Base-by-base conservation (phyloP, 2,329 filamentous ascomycete species). In the Daldinia eschscholtzii region DNA sequence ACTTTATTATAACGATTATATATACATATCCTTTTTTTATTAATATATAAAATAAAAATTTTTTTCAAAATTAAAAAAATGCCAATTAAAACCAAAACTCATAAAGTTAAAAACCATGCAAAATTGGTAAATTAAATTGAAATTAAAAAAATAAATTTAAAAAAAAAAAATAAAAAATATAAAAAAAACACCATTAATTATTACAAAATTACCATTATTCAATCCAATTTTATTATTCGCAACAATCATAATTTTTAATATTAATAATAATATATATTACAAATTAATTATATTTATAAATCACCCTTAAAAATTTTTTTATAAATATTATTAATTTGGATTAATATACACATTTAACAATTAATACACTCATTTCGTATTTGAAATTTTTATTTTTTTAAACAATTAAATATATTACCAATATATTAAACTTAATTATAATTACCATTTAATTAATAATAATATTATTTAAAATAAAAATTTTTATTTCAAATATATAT, bases 201-300 rank as follows among this genome's bases (percentile, higher is more conserved):
- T 52, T 15, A 33, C 3, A 30, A 52, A 28, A 30, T 30, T 30
- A 30, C 1, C 6, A n/a, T n/a, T 30, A 30, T 28, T 30, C 18
- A 42, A 42, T 42, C 18, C 18, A 42, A 42, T 42, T n/a, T n/a
- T 42, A 42, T 42, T 42, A 42, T n/a, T 42, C 18, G 18, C n/a
- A 42, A 42, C 12, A 42, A 3, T 42, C 18, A 15, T 42, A 42
- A 42, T 4, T 42, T 42, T 18, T 42, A 42, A 42, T 42, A 42
- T 42, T 42, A n/a, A 42, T 42, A 42, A 42, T 42, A 42, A 42
- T 42, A 42, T 42, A 42, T 42, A 42, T 42, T n/a, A 18, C 4
- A 42, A 42, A 2, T 18, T 42, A 42, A 42, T 18, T 42, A 3
- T 18, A 42, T 42, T 42, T 42, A 42, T 42, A n/a, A 18, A 42